Percentiles rank a stretch among this genome's conserved stretches.
These are phyloP conservation scores for Cyclocybe cylindracea DNA, from an alignment of 768 basidiomycete genomes.

Conservation along the genomic window DNA sequence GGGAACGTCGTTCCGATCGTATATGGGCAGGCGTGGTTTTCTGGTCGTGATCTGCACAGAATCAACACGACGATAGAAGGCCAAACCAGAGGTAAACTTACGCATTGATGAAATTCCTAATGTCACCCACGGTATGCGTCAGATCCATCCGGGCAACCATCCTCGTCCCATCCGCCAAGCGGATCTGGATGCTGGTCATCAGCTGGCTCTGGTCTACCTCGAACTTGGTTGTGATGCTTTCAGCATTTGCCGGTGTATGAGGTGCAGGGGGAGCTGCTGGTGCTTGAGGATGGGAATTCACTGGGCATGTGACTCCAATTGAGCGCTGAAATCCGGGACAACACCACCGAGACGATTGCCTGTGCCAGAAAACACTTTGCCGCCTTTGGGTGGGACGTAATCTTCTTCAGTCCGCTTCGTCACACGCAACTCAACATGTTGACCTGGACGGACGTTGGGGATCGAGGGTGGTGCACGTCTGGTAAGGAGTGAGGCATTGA, in stretches of 20 bases:
- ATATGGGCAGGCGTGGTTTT: constrained; percentile 61
- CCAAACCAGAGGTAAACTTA: constrained; percentile 40
- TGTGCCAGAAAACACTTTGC: constrained; percentile 63
- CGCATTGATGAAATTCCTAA: constrained; percentile 89
- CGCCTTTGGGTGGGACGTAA: constrained; percentile 60
- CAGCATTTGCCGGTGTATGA: constrained; percentile 16
- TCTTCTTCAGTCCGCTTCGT: constrained; percentile 68
- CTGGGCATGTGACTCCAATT: constrained; percentile 55
- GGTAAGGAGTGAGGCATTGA: constrained; percentile 1
- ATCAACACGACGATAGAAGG: background rate
- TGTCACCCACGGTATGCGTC: constrained; percentile 84
- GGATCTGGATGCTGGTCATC: constrained; percentile 86
- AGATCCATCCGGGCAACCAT: constrained; percentile 88
- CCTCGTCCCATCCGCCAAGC: constrained; percentile 88
- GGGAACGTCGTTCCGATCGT: constrained; percentile 91
- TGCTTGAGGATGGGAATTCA: constrained; percentile 45
- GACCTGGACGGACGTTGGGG: constrained; percentile 71
- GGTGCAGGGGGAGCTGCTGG: constrained; percentile 19
- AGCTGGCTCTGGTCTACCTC: constrained; percentile 83
- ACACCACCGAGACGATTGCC: constrained; percentile 85
- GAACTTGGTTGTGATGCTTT: constrained; percentile 55
- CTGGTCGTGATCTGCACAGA: constrained; percentile 63
- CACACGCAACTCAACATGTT: constrained; percentile 85
- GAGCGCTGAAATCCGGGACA: constrained; percentile 44
- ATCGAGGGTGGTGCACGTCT: constrained; percentile 81